Conservation (phyloP, 1,139 yeast genomes). For the Blastobotrys ciferrii region DNA sequence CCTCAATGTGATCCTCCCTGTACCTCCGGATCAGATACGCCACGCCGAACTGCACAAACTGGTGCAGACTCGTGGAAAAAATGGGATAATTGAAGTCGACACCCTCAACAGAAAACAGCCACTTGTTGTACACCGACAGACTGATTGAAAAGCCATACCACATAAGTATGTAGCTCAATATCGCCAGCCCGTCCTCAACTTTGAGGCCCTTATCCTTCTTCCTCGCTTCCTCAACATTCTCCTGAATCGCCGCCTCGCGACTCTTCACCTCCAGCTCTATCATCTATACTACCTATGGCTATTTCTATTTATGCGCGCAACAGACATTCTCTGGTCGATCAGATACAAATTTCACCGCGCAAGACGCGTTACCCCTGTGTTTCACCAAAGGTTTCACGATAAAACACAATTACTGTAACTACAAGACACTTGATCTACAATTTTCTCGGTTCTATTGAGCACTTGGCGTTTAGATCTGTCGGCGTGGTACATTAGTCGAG, state of each 20-base stretch:
- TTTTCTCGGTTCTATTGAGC: no score
- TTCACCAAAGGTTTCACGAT: neutral
- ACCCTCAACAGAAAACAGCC: conserved; percentile 85
- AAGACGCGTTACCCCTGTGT: neutral
- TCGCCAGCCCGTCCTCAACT: neutral
- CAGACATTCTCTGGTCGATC: no score
- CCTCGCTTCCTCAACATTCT: neutral
- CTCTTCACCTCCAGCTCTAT: neutral
- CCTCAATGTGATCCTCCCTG: conserved; percentile 12
- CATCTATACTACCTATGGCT: no score
- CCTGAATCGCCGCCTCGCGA: no score
- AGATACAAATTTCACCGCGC: no score
- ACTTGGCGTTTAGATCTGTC: no score
- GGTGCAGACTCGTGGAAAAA: conserved; percentile 81
- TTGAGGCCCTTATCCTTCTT: neutral
- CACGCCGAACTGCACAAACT: conserved; percentile 52
- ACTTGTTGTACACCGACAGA: conserved; percentile 87
- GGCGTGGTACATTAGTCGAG: no score
- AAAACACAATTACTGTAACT: no score
- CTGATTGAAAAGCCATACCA: conserved; percentile 58
- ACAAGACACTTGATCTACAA: no score
- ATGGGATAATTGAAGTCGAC: conserved; percentile 80
- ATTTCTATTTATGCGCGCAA: neutral
- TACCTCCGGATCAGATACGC: conserved; percentile 22
- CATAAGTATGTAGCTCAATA: conserved; percentile 18